Evolutionary conservation across 257 asterid species (phyloP).

Genomic region (Coffea canephora): DNA sequence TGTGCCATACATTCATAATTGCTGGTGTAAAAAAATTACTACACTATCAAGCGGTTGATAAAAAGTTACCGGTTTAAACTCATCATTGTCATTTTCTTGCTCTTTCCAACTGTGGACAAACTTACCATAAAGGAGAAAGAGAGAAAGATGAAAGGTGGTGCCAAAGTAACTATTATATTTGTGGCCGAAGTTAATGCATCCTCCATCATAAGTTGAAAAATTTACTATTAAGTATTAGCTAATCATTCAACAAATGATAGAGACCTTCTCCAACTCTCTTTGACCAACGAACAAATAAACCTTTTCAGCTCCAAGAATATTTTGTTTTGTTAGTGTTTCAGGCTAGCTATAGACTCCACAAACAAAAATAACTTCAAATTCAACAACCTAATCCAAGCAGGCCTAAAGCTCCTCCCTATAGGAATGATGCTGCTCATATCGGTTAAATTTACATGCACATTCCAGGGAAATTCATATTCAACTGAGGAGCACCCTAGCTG

Average conservation of each 20-base stretch:
- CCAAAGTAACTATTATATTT: not conserved
- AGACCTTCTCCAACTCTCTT: conserved; percentile 10
- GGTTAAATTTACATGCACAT: not conserved
- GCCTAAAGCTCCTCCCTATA: not conserved
- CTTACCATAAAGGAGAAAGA: not conserved
- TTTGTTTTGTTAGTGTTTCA: not conserved
- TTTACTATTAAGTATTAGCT: not conserved
- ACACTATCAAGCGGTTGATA: no score
- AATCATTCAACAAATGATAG: not conserved
- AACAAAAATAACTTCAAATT: no score
- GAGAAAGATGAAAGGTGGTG: not conserved
- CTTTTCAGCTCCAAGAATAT: not conserved
- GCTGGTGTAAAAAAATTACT: no score
- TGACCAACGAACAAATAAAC: not conserved
- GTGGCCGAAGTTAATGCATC: not conserved
- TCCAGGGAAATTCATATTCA: not conserved
- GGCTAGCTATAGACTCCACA: no score
- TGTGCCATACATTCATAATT: no score
- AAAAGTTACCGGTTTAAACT: not conserved
- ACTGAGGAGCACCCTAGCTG: not conserved
- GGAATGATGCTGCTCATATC: not conserved
- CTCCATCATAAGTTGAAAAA: not conserved
- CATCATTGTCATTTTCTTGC: not conserved
- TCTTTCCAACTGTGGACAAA: not conserved
- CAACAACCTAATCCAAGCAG: no score